Percentiles rank a stretch among this genome's conserved stretches.
Evolutionary conservation across 1,284 basidiomycete species (phyloP).

Genomic region (Irpex lacteus): DNA sequence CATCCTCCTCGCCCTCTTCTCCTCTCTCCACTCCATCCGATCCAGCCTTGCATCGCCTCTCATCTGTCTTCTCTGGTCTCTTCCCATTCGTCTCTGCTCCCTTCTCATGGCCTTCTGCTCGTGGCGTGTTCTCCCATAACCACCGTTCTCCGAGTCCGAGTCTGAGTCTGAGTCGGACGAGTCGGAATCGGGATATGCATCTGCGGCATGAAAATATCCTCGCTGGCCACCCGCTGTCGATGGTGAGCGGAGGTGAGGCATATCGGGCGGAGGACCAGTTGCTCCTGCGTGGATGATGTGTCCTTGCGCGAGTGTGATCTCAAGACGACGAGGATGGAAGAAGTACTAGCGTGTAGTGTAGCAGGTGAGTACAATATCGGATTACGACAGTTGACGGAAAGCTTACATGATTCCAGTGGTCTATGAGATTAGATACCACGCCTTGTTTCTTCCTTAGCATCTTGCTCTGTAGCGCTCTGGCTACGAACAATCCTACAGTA

Average conservation of each 20-base stretch:
- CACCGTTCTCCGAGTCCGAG: neutral
- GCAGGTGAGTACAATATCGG: neutral
- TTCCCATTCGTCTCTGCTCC: neutral
- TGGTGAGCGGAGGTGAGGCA: constrained; percentile 3
- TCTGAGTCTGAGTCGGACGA: constrained; percentile 1
- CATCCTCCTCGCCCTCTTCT: neutral
- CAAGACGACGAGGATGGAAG: constrained; percentile 34
- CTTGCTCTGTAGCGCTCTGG: constrained; percentile 16
- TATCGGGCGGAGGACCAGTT: constrained; percentile 13
- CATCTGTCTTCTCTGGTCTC: constrained; percentile 2
- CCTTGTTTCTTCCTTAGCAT: constrained; percentile 16
- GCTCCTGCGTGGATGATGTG: constrained; percentile 24
- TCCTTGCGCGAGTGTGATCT: constrained; percentile 34
- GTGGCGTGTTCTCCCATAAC: neutral
- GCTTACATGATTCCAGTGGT: constrained; percentile 36
- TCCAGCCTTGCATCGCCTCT: neutral
- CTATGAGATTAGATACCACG: constrained; percentile 29
- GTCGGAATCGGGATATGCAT: neutral
- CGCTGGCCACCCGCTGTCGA: neutral
- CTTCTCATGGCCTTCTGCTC: neutral
- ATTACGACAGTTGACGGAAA: neutral
- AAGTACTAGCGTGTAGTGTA: constrained; percentile 25
- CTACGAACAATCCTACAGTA: constrained; percentile 7
- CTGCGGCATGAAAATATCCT: neutral
- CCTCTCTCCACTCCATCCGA: neutral